Percentiles rank a stretch among this genome's conserved stretches.
phyloP scores from a whole-genome alignment of 345 rosid genomes.

The Abelmoschus esculentus region DNA sequence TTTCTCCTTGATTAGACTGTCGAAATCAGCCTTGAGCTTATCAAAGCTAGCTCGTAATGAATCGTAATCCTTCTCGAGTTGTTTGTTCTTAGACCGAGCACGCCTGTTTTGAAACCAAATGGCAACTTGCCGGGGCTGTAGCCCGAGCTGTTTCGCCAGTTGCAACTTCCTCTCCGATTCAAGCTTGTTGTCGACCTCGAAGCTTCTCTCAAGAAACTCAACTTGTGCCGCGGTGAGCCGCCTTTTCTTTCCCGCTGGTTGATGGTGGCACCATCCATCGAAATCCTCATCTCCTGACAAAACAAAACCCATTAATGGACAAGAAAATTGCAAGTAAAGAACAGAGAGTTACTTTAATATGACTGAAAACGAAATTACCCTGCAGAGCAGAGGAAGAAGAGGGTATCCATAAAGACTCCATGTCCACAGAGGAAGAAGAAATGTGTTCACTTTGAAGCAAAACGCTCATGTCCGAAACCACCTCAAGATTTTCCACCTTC shows the following conservation, averaged over 20 bases:
- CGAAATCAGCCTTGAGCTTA: constrained; percentile 53
- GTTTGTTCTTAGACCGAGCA: constrained; percentile 64
- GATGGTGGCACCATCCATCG: constrained; percentile 19
- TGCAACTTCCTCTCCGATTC: constrained; percentile 65
- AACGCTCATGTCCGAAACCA: constrained; percentile 16
- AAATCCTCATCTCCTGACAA: constrained; percentile 30
- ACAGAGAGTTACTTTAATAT: constrained; percentile 4
- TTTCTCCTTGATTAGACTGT: constrained; percentile 38
- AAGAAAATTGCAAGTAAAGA: background rate
- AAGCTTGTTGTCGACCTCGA: constrained; percentile 62
- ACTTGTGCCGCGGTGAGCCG: constrained; percentile 52
- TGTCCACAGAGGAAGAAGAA: constrained; percentile 24
- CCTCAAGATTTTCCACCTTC: constrained; percentile 18
- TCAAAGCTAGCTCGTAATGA: constrained; percentile 41
- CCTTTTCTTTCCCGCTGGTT: constrained; percentile 45
- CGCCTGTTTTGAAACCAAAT: constrained; percentile 83
- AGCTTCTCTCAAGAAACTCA: constrained; percentile 57
- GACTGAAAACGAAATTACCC: constrained; percentile 25
- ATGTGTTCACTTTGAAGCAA: constrained; percentile 21
- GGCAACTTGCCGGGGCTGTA: constrained; percentile 75
- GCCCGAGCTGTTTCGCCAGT: constrained; percentile 59
- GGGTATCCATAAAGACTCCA: constrained; percentile 38
- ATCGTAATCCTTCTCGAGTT: constrained; percentile 53
- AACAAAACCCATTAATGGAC: background rate
- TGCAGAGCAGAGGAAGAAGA: constrained; percentile 23